Base-by-base conservation (phyloP, 1,284 basidiomycete species). In the Fomes fomentarius region DNA sequence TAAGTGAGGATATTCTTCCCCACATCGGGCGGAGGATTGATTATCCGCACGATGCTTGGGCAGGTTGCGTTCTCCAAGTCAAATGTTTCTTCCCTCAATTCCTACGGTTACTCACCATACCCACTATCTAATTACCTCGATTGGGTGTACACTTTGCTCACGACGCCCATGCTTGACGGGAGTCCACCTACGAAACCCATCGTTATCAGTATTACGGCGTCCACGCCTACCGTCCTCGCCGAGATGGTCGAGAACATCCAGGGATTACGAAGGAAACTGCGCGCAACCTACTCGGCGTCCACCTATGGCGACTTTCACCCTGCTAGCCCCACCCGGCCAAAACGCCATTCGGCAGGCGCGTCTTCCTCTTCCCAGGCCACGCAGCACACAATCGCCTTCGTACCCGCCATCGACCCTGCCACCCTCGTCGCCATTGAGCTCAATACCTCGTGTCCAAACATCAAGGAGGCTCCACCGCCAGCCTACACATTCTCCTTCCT, bases 401-500 rank as follows among this genome's bases (percentile, higher is more conserved):
- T 49, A 9, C 42, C 56, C 17, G 30, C 42, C 21, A 25, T 50
- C 26, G 62, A 64, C 41, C 58, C 63, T 2, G 57, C 66, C 1
- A 61, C 59, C 4, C 66, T 66, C 31, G 44, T 70, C 52, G 89
- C 79, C 10, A 73, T 92, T 61, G 91, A 93, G 69, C 75, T 92
- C 63, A 93, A 93, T 68, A 84, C 87, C 0, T 87, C 84, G 31
- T 93, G 91, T 61, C 91, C 91, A 7, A 93, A 93, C 66, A 88
- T 93, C 58, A 72, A 74, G 39, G 72, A 74, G 34, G 69, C 77
- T 1, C 80, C 88, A 0, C 91, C 91, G 0, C 82, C 84, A 3
- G 79, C 86, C 10, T 92, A 91, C 66, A 71, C 76, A 22, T 78
- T 83, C 50, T 25, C 71, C 1, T 65, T 71, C 38, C 75, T 77